These are phyloP conservation scores for Oryza australiensis DNA, from an alignment of 176 grass and related monocot genomes.

Conservation along the genomic window DNA sequence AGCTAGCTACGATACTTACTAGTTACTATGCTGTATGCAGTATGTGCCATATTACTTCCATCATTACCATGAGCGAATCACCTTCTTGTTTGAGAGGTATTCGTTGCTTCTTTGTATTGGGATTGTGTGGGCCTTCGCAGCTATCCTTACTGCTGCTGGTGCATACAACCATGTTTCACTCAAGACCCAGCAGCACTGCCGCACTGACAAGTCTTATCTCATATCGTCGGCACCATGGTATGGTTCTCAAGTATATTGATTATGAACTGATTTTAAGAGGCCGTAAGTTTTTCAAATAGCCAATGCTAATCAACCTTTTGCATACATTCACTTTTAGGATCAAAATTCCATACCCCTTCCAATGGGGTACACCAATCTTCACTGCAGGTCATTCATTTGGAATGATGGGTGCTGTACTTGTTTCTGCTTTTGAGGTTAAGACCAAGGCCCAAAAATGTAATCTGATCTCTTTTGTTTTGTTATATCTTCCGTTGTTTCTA, in stretches of 20 bases:
- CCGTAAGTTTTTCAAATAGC: slow-evolving; percentile 8
- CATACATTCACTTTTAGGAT: slow-evolving; percentile 64
- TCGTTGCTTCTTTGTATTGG: slow-evolving; percentile 75
- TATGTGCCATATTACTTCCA: slow-evolving; percentile 61
- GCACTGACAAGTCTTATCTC: slow-evolving; percentile 75
- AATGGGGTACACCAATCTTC: slow-evolving; percentile 95
- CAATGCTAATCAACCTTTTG: slow-evolving; percentile 27
- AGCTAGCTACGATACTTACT: slow-evolving; percentile 21
- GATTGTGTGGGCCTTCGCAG: slow-evolving; percentile 91
- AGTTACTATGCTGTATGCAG: slow-evolving; percentile 49
- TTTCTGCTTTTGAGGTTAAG: slow-evolving; percentile 88
- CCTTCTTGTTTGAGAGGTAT: slow-evolving; percentile 81
- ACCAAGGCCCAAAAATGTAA: slow-evolving; percentile 13
- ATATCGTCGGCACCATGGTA: slow-evolving; percentile 97
- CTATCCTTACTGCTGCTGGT: slow-evolving; percentile 92
- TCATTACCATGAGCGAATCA: slow-evolving; percentile 40
- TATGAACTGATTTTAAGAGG: not conserved
- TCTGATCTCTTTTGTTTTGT: not conserved
- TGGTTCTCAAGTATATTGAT: slow-evolving; percentile 12
- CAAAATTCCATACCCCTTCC: slow-evolving; percentile 88
- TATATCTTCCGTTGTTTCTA: slow-evolving; percentile 25
- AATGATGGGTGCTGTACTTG: slow-evolving; percentile 99
- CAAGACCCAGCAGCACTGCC: slow-evolving; percentile 84
- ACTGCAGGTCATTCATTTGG: slow-evolving; percentile 92
- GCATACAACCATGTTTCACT: slow-evolving; percentile 82